These are phyloP conservation scores for Yamadazyma buinensis DNA, from an alignment of 1,139 yeast genomes.

Conservation along the genomic window DNA sequence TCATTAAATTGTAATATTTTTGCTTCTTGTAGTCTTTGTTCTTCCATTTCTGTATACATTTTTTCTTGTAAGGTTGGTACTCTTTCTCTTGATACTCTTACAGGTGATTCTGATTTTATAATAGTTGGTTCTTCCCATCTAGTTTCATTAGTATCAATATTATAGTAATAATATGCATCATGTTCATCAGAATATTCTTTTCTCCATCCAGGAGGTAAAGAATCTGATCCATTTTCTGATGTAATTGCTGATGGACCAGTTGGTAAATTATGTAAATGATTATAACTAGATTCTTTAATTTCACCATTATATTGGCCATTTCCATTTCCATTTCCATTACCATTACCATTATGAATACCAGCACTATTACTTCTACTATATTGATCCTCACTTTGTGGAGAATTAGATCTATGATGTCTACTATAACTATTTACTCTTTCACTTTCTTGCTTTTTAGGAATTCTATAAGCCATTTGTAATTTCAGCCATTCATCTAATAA, in stretches of 20 bases:
- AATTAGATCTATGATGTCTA: conserved; percentile 20
- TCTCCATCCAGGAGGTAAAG: conserved; percentile 53
- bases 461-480: conserved; percentile 79
- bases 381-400: conserved; percentile 10
- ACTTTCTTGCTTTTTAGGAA: conserved; percentile 46
- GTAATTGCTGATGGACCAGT: too few species aligned
- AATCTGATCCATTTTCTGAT: conserved; percentile 4
- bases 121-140: conserved; percentile 48
- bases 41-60: conserved; percentile 29
- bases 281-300: neutral
- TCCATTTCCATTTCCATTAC: neutral
- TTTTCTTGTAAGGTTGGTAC: neutral
- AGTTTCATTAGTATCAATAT: conserved; percentile 42
- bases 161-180: conserved; percentile 49
- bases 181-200: conserved; percentile 36
- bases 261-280: neutral
- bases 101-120: conserved; percentile 3
- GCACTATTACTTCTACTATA: neutral
- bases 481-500: conserved; percentile 68
- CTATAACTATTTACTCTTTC: conserved; percentile 10
- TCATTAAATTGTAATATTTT: conserved; percentile 31
- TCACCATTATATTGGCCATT: conserved; percentile 6
- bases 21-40: conserved; percentile 29
- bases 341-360: too few species aligned
- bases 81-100: neutral